These are phyloP conservation scores for Alopecurus myosuroides DNA, from an alignment of 176 grass and related monocot genomes.

Conservation along the genomic window DNA sequence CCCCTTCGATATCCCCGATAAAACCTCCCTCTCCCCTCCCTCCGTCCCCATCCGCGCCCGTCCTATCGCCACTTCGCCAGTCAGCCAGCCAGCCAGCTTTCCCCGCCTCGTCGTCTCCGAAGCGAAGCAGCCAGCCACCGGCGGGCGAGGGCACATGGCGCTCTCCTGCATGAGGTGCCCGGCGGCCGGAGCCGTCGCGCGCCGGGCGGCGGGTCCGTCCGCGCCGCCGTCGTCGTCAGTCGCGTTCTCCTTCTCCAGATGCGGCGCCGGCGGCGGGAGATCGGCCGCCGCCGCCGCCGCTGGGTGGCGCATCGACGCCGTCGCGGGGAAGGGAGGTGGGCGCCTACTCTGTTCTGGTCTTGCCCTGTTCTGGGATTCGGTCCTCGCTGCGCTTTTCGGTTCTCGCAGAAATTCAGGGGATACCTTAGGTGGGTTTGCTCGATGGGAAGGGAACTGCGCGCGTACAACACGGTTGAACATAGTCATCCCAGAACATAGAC, in stretches of 20 bases:
- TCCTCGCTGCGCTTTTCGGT: not conserved
- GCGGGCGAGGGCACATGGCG: constrained; percentile 19
- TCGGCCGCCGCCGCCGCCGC: constrained; percentile 14
- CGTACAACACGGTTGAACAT: not conserved
- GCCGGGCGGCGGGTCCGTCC: not conserved
- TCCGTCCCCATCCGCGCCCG: not conserved
- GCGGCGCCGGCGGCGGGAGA: not conserved
- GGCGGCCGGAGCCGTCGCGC: not conserved
- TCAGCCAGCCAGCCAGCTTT: no score
- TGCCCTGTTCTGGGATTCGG: not conserved
- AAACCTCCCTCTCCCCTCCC: not conserved
- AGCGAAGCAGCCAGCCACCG: not conserved
- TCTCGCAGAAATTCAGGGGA: not conserved
- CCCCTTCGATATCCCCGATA: constrained; percentile 46
- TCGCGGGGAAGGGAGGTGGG: constrained; percentile 34
- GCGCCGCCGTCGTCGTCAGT: not conserved
- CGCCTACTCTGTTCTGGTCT: not conserved
- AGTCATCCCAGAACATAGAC: not conserved
- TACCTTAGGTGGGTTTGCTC: not conserved
- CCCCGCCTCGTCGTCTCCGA: not conserved
- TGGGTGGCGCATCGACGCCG: constrained; percentile 34
- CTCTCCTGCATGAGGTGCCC: constrained; percentile 45
- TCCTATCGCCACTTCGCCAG: not conserved
- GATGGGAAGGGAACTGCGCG: not conserved
- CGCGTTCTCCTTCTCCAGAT: constrained; percentile 33